Evolutionary conservation across 805 yeast species (phyloP), one percentile per base, ranked within the genome.

Genomic region (Ogataea saltuana): DNA sequence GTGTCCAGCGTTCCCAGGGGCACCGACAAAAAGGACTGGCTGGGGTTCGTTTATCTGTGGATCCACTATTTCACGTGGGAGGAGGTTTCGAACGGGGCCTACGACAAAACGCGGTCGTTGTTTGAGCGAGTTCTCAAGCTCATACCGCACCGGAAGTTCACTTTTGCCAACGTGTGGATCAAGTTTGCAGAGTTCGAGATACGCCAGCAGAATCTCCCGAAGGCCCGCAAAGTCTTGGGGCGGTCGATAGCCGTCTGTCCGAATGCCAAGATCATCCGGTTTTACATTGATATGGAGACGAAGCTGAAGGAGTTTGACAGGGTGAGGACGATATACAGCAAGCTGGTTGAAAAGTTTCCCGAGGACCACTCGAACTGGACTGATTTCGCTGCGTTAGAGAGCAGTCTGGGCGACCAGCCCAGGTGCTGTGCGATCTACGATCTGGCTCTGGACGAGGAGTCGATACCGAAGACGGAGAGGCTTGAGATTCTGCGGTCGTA

Each of bases 251-350:
- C 96, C 0, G 65, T 71, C 34, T 73, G 76, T 33, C 85, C 88
- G 0, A 83, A 80, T 55, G 68, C 64, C 1, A 78, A 77, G 40
- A 62, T 87, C 0, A 80, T 83, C 57, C 68, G 67, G 48, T 71
- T 70, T 46, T 93, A 93, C 63, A 82, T 91, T 35, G 69, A 65
- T 1, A 50, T 89, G 26, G 97, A 91, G 58, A 68, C 68, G 28
- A 67, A 71, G 41, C 60, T 90, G 34, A 85, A 85, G 27, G 93
- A 89, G 54, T 85, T 85, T 70, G 95, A 85, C 47, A 65, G 97
- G 26, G 89, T 84, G 6, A 67, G 98, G 23, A 80, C 68, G 58
- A 56, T 93, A 3, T 88, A 80, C 59, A 86, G 82, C 50, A 81
- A 78, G 55, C 77, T 75, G 66, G 49, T 86, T n/a, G 83, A 79